phyloP scores from a whole-genome alignment of 2,329 filamentous ascomycete species.

The Neonectria magnoliae region DNA sequence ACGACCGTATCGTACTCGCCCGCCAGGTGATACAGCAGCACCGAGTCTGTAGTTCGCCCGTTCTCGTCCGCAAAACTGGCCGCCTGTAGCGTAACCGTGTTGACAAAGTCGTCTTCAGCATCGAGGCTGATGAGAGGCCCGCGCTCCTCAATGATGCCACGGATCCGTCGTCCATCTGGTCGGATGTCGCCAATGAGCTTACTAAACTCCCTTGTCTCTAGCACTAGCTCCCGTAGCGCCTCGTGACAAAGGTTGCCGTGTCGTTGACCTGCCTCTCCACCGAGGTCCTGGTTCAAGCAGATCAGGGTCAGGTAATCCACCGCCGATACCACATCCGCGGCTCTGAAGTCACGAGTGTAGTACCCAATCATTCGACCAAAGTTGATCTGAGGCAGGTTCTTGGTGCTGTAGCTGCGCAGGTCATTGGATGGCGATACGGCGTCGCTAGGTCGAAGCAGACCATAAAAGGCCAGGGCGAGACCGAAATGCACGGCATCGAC shows the following conservation, averaged over 20 bases:
- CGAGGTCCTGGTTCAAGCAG: slow-evolving; percentile 88
- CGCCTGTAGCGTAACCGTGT: slow-evolving; percentile 91
- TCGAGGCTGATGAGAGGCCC: slow-evolving; percentile 82
- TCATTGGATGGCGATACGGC: slow-evolving; percentile 79
- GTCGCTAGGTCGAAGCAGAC: slow-evolving; percentile 86
- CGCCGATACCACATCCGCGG: slow-evolving; percentile 86
- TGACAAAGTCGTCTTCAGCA: slow-evolving; percentile 85
- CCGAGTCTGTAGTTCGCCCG: slow-evolving; percentile 90
- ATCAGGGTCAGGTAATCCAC: slow-evolving; percentile 94
- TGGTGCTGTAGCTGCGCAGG: slow-evolving; percentile 71
- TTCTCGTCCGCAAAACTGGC: slow-evolving; percentile 94
- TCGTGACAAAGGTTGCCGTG: slow-evolving; percentile 90
- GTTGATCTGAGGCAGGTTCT: slow-evolving; percentile 83
- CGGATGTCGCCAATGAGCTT: slow-evolving; percentile 92
- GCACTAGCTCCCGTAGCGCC: slow-evolving; percentile 88
- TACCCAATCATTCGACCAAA: slow-evolving; percentile 94
- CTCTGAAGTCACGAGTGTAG: slow-evolving; percentile 95
- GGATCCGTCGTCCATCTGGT: slow-evolving; percentile 84
- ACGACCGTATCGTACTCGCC: slow-evolving; percentile 97
- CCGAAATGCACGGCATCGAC: slow-evolving; percentile 96
- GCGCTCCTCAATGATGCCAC: slow-evolving; percentile 87
- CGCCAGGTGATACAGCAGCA: slow-evolving; percentile 92
- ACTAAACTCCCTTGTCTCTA: slow-evolving; percentile 97
- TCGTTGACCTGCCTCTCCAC: slow-evolving; percentile 76
- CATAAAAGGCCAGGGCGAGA: slow-evolving; percentile 88